Base-by-base conservation (phyloP, 352 stramenopile genomes). In the Pythium diclinum region DNA sequence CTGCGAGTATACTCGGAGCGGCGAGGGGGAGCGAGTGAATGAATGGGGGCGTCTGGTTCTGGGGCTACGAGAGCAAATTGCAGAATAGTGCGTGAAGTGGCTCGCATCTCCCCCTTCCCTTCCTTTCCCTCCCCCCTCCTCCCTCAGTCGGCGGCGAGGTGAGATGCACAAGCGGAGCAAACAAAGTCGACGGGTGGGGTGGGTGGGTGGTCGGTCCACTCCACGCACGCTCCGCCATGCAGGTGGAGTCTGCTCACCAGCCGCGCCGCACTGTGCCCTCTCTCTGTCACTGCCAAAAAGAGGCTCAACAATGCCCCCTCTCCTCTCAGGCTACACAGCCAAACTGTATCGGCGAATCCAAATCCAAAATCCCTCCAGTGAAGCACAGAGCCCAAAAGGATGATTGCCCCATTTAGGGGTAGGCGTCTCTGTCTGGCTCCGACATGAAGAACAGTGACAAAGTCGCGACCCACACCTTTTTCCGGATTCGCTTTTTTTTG, bases 1-100 rank as follows among this genome's bases (percentile, higher is more conserved):
- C 36, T 42, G n/a, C 36, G 36, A 42, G 36, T 42, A 17, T 17
- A 42, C 36, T 42, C 36, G 36, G 36, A 28, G 25, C 25, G 25
- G 36, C 10, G 36, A 5, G 13, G 36, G 36, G 36, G 36, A 5
- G 36, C 36, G 36, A 42, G 23, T 52, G n/a, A 52, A 25, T 49
- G 33, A 19, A 47, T n/a, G n/a, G 19, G 25, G 46, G 36, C 10
- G 52, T 46, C 21, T 59, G 48, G 60, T 60, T 64, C 63, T 70
- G 63, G 57, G 63, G 48, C 32, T 40, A 7, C 3, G 34, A 42
- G 48, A 65, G 63, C 52, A 70, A 70, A 70, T 70, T 70, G 63
- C 63, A 60, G 57, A 70, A 70, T 70, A 70, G 46, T 32, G 38
- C 36, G 34, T 65, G 53, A 58, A 30, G 21, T 38, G 40, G 23